Conservation (phyloP, 768 basidiomycete genomes). For the Kwoniella newhampshirensis region DNA sequence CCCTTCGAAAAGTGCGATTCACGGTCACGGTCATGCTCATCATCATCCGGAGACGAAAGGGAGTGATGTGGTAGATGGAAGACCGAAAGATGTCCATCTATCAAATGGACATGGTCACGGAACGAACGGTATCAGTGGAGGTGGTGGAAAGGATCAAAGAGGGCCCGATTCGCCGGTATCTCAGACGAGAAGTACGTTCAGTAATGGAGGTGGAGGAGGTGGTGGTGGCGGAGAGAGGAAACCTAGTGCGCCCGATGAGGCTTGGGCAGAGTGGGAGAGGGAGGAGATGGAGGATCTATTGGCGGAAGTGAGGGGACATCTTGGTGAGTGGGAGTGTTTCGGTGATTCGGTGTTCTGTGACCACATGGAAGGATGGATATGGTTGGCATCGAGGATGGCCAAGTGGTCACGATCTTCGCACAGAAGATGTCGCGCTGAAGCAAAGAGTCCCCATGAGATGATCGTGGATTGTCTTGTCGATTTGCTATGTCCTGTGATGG, state of each 20-base stretch:
- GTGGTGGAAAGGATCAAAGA: not conserved
- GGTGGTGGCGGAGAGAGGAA: conserved; percentile 15
- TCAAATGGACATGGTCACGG: not conserved
- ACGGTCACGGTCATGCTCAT: not conserved
- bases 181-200: conserved; percentile 4
- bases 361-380: no score
- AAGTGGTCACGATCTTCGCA: no score
- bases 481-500: no score
- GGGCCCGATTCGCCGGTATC: not conserved
- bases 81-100: conserved; percentile 1
- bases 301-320: conserved; percentile 73
- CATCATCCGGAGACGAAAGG: conserved; percentile 9
- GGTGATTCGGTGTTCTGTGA: no score
- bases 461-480: no score
- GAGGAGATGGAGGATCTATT: conserved; percentile 87
- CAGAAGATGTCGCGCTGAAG: no score
- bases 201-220: not conserved
- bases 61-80: conserved; percentile 20
- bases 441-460: no score
- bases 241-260: conserved; percentile 59
- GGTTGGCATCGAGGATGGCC: no score
- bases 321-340: conserved; percentile 68
- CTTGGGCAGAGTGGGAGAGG: conserved; percentile 77
- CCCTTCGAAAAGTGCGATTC: conserved; percentile 3
- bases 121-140: no score